Base-by-base conservation (phyloP, 2,329 filamentous ascomycete genomes). In the Colletotrichum brevisporum region DNA sequence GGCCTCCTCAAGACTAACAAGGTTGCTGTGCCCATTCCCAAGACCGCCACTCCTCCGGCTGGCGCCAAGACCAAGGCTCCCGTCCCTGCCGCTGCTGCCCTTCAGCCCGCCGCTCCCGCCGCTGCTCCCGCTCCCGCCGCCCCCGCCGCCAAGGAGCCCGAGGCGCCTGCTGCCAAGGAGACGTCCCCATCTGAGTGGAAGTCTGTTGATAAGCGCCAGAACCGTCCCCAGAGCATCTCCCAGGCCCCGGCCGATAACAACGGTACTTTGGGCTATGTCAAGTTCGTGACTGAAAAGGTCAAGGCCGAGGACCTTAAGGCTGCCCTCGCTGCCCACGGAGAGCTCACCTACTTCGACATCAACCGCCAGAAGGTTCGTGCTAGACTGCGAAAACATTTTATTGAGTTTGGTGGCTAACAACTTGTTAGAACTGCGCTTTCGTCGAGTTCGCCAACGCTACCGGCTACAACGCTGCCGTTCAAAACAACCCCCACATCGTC, bases 241-340 rank as follows among this genome's bases (percentile, higher is more conserved):
- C 85, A 84, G 58, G 80, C 85, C 27, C 81, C 83, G n/a, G 78
- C 83, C 54, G 92, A 95, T 76, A 92, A 94, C 76, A 92, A 95
- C 71, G 89, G 89, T 71, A 91, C 91, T 62, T 89, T 94, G 74
- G 96, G 92, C 21, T 98, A 98, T 81, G 94, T 99, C 81, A 97
- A 97, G 86, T 97, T 95, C 75, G 95, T 98, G 57, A 95, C 91
- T 57, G 94, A 97, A 41, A 95, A 94, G 83, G 91, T 99, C 60
- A 89, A 93, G 78, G 88, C 90, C 15, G 88, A 90, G 48, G 89
- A 94, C 54, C 85, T 99, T 69, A 91, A 88, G 80, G 85, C 87
- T 61, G 87, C 89, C 62, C 85, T 99, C 59, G 86, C 90, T 74
- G 89, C 90, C 74, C 94, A 91, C 74, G 92, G 93, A 72, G 88